Evolutionary conservation across 2,329 filamentous ascomycete species (phyloP), one percentile per base, ranked within the genome.

Genomic region (Fusarium udum): DNA sequence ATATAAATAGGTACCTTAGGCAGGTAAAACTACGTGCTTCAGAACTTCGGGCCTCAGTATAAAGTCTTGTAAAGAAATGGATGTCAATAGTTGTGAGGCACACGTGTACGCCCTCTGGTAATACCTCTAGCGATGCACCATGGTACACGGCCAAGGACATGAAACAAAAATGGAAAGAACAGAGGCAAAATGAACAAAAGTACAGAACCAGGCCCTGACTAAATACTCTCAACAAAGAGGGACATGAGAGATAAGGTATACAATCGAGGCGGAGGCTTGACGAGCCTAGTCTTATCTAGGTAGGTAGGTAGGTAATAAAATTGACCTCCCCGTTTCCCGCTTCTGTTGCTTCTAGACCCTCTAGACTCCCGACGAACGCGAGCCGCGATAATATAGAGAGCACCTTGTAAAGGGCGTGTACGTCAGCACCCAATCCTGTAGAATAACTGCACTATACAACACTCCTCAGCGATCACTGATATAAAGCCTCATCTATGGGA

Each of bases 261-360:
- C 20, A 43, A 37, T 20, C 6, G 37, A 32, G 39, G 15, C 18
- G 7, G 20, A 40, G 48, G n/a, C 22, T 51, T 26, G 39, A 52
- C 14, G 36, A 37, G 37, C 18, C 28, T 40, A 39, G 43, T 36
- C 64, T 52, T 42, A 61, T 61, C 61, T 14, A 26, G 64, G 61
- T 66, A 56, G 63, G 49, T 66, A 56, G 42, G 37, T 58, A 59
- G 45, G 34, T 67, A 32, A 24, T 26, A 51, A 37, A 57, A 15
- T 20, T 36, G n/a, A 24, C 28, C 48, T 56, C 22, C n/a, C 51
- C 15, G 31, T 42, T 24, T 34, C 22, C 36, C 11, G 49, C 28
- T 55, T 22, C 34, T n/a, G 24, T 49, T 66, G 45, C 45, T 60
- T 61, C 52, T 28, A 45, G 61, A 52, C 45, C 32, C 24, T n/a